Base-by-base conservation (phyloP, 495 filamentous ascomycete genomes). In the Penicillium paxilli region DNA sequence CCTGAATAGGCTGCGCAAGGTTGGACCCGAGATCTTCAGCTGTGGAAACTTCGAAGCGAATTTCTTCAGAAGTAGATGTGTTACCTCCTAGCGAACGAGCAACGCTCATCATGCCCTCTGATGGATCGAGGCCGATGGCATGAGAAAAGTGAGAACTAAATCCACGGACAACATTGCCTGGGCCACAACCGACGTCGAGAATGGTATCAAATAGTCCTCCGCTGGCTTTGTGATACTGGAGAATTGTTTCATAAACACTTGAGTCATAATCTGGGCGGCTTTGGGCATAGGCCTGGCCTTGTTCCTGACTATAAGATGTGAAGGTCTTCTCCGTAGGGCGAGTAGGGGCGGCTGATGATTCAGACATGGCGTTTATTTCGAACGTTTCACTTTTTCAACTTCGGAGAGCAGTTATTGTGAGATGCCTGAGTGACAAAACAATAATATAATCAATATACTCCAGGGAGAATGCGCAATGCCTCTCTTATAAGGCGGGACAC, bases 101-200 rank as follows among this genome's bases (percentile, higher is more conserved):
- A 1, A 75, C 67, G 3, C 52, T 58, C 35, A 86, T 79, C 84
- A 87, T 87, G 8, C 72, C 74, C 25, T 70, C 62, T 9, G 74
- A 75, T 0, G 82, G 68, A 52, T 87, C 83, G 14, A 77, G 50
- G 5, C 82, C 84, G 40, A 79, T 71, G n/a, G 72, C 74, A 14
- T 67, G 57, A n/a, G 49, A 44, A 53, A 84, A 84, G 37, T 69
- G 65, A 1, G 60, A 56, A 0, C 70, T 68, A 3, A 84, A 55
- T 7, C 55, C 60, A 2, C 71, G 67, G 1, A 68, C 64, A 0
- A 73, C 77, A 30, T 59, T 73, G 12, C 82, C 82, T 0, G 81
- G 80, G 0, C 82, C 82, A 63, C 80, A 83, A 19, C 84, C 83
- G 2, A 83, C 68, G 64, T 86, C 83, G 6, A 85, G 52, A 1